phyloP scores from a whole-genome alignment of 2,329 filamentous ascomycete species.

The Paraphaeosphaeria minitans region DNA sequence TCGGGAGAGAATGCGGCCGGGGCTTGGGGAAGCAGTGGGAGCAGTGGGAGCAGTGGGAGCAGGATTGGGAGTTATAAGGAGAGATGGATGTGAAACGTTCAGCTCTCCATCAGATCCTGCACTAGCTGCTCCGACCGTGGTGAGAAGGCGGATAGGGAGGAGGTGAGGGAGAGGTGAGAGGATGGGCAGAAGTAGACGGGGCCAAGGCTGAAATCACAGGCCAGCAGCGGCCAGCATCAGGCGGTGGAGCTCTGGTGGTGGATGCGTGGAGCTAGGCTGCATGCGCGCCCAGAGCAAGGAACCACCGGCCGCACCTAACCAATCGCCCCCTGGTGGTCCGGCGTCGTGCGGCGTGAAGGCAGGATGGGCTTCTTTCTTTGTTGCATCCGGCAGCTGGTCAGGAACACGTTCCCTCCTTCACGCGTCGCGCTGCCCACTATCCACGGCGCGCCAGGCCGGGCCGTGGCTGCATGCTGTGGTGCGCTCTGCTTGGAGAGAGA shows the following conservation, averaged over 20 bases:
- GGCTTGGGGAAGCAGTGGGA: constrained; percentile 38
- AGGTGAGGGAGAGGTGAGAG: constrained; percentile 33
- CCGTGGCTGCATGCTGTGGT: constrained; percentile 9
- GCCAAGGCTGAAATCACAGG: constrained; percentile 45
- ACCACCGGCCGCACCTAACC: constrained; percentile 27
- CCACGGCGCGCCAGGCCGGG: constrained; percentile 18
- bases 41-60: no score
- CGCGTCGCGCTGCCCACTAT: constrained; percentile 26
- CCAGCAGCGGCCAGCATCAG: constrained; percentile 36
- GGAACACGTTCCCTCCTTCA: constrained; percentile 40
- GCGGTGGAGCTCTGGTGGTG: constrained; percentile 20
- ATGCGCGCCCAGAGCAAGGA: constrained; percentile 36
- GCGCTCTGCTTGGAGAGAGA: neutral
- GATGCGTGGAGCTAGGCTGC: constrained; percentile 21
- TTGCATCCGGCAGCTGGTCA: constrained; percentile 37
- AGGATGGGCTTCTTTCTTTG: constrained; percentile 29
- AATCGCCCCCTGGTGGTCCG: constrained; percentile 24
- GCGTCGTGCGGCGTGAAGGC: constrained; percentile 35
- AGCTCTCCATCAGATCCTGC: constrained; percentile 47
- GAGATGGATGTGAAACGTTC: constrained; percentile 39
- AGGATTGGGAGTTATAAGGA: constrained; percentile 43
- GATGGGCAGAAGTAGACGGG: constrained; percentile 34
- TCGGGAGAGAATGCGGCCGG: constrained; percentile 41
- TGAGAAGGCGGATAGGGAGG: constrained; percentile 34
- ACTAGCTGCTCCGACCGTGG: constrained; percentile 47